These are phyloP conservation scores for Ustilago crameri DNA, from an alignment of 1,284 basidiomycete genomes.

Conservation along the genomic window DNA sequence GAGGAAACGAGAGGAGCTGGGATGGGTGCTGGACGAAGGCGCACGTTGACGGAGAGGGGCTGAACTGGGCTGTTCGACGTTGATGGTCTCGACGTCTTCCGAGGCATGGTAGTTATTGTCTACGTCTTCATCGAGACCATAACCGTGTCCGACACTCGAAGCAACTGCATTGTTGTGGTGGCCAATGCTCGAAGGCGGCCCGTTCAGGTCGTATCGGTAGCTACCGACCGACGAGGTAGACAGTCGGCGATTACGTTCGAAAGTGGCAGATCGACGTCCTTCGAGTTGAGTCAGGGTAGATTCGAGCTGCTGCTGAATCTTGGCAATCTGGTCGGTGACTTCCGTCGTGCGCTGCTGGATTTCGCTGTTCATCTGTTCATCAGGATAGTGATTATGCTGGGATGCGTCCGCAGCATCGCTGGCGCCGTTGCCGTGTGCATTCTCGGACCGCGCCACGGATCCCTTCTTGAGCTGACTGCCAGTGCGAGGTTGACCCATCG, in stretches of 20 bases:
- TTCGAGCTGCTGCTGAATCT: conserved; percentile 64
- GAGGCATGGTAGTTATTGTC: conserved; percentile 5
- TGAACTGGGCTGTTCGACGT: conserved; percentile 12
- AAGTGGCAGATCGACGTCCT: conserved; percentile 51
- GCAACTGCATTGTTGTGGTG: conserved; percentile 43
- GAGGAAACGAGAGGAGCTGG: conserved; percentile 7
- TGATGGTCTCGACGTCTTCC: conserved; percentile 46
- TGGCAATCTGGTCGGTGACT: conserved; percentile 62
- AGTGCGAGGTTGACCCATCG: conserved; percentile 36
- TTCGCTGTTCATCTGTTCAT: conserved; percentile 65
- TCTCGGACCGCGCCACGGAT: conserved; percentile 9
- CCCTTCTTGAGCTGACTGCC: conserved; percentile 20
- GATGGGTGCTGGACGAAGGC: conserved; percentile 21
- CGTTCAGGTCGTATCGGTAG: conserved; percentile 39
- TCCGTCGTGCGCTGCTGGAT: conserved; percentile 59
- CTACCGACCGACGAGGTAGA: conserved; percentile 42
- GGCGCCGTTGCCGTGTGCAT: conserved; percentile 13
- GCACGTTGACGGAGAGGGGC: conserved; percentile 23
- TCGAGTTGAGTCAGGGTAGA: conserved; percentile 60
- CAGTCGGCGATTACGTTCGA: conserved; percentile 45
- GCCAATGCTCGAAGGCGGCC: conserved; percentile 49
- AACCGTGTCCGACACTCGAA: conserved; percentile 38
- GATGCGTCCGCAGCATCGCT: conserved; percentile 18
- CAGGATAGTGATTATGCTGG: conserved; percentile 55
- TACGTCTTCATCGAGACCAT: conserved; percentile 16